A percentile compares a stretch with the other conserved stretches of the same genome.
These are phyloP conservation scores for Fagopyrum esculentum DNA, from an alignment of 148 eudicot species.

Conservation along the genomic window DNA sequence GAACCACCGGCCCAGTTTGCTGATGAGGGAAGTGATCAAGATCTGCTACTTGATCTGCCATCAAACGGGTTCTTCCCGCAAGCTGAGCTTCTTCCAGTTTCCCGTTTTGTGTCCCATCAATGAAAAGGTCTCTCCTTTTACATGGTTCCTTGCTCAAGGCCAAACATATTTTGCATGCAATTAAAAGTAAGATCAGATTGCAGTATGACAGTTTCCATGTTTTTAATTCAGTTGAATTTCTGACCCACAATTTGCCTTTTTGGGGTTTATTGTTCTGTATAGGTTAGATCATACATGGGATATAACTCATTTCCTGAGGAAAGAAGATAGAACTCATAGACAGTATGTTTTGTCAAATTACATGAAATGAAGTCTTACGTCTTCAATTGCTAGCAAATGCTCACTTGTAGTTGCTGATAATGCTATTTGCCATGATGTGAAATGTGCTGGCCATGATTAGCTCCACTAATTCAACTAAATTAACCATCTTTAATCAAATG, in stretches of 20 bases:
- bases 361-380: not conserved
- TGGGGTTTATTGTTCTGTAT: constrained; percentile 26
- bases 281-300: constrained; percentile 14
- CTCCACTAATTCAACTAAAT: not conserved
- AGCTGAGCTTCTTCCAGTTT: constrained; percentile 65
- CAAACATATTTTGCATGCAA: constrained; percentile 7
- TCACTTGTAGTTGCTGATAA: not conserved
- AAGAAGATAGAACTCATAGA: constrained; percentile 1
- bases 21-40: constrained; percentile 70
- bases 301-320: not conserved
- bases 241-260: constrained; percentile 18
- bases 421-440: not conserved
- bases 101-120: constrained; percentile 45
- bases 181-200: not conserved
- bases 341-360: constrained; percentile 3
- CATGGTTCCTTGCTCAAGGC: not conserved
- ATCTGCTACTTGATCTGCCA: constrained; percentile 72
- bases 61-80: constrained; percentile 73
- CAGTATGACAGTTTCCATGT: not conserved
- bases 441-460: constrained; percentile 3
- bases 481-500: no score
- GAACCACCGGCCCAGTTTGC: constrained; percentile 41
- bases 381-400: not conserved
- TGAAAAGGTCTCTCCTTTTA: constrained; percentile 48
- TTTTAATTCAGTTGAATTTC: not conserved